Percentiles rank a stretch among this genome's conserved stretches.
phyloP scores from a whole-genome alignment of 1,284 basidiomycete species.

The Puccinia coronata region DNA sequence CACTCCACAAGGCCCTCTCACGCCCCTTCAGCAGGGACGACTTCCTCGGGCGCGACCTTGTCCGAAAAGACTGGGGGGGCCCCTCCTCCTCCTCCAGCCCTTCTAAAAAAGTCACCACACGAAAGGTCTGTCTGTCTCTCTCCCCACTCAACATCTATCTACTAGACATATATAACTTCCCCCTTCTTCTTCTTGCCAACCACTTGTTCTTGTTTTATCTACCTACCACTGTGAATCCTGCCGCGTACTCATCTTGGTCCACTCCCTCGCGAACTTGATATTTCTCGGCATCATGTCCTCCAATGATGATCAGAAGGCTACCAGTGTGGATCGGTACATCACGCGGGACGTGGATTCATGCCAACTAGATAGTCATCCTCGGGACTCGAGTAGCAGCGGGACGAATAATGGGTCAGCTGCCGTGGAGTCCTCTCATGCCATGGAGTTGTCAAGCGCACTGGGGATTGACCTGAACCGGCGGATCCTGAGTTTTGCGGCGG shows the following conservation, averaged over 20 bases:
- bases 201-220: too few relatives aligned
- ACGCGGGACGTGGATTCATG: slow-evolving; percentile 38
- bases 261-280: background rate
- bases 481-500: slow-evolving; percentile 61
- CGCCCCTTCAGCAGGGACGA: slow-evolving; percentile 43
- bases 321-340: slow-evolving; percentile 48
- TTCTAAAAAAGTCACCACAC: slow-evolving; percentile 17
- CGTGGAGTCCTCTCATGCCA: slow-evolving; percentile 53
- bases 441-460: slow-evolving; percentile 55
- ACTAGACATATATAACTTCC: too few relatives aligned
- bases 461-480: slow-evolving; percentile 59
- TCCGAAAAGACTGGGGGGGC: slow-evolving; percentile 44
- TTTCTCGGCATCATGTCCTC: background rate
- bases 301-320: slow-evolving; percentile 6
- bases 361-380: slow-evolving; percentile 24
- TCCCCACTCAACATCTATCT: background rate
- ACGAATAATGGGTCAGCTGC: background rate
- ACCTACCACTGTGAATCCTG: too few relatives aligned
- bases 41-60: slow-evolving; percentile 41
- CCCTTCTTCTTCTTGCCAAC: background rate
- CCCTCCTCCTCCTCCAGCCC: slow-evolving; percentile 28
- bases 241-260: too few relatives aligned
- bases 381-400: slow-evolving; percentile 7
- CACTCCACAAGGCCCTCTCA: slow-evolving; percentile 26
- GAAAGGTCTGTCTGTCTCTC: slow-evolving; percentile 34